Conservation (phyloP, 305 asterid genomes). For the Striga hermonthica region DNA sequence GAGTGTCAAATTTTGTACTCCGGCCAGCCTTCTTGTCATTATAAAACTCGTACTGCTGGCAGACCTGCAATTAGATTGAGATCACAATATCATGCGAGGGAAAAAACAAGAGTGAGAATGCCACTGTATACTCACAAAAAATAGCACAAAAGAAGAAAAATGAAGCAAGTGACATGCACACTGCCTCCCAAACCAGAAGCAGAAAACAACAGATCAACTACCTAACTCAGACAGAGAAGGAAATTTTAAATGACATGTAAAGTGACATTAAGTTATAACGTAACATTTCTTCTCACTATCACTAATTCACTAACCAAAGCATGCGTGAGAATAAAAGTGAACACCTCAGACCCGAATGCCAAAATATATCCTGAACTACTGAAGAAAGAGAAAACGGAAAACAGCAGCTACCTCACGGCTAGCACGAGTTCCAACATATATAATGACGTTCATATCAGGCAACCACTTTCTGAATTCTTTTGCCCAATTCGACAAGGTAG, state of each 20-base stretch:
- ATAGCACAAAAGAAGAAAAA: background rate
- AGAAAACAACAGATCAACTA: constrained; percentile 15
- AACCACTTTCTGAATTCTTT: constrained; percentile 98
- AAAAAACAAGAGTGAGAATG: background rate
- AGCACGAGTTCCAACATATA: constrained; percentile 96
- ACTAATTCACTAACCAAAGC: background rate
- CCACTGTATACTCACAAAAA: too few relatives aligned
- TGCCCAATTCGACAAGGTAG: constrained; percentile 99
- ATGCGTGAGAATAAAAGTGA: constrained; percentile 5
- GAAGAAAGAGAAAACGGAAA: constrained; percentile 10
- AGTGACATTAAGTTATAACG: constrained; percentile 3
- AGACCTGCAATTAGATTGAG: constrained; percentile 59
- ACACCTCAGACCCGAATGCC: constrained; percentile 23
- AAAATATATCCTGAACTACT: constrained; percentile 17
- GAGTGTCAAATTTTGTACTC: constrained; percentile 75
- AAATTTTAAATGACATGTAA: constrained; percentile 2
- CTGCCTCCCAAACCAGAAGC: background rate
- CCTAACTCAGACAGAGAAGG: background rate
- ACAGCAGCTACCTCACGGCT: constrained; percentile 83
- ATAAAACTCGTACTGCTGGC: constrained; percentile 91
- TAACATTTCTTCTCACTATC: constrained; percentile 16
- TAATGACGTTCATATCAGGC: constrained; percentile 81
- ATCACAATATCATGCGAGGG: constrained; percentile 18
- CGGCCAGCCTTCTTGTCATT: constrained; percentile 71
- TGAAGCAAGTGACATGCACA: constrained; percentile 13